A percentile compares a stretch with the other conserved stretches of the same genome.
phyloP scores from a whole-genome alignment of 2,329 filamentous ascomycete species.

The Aspergillus awamori region DNA sequence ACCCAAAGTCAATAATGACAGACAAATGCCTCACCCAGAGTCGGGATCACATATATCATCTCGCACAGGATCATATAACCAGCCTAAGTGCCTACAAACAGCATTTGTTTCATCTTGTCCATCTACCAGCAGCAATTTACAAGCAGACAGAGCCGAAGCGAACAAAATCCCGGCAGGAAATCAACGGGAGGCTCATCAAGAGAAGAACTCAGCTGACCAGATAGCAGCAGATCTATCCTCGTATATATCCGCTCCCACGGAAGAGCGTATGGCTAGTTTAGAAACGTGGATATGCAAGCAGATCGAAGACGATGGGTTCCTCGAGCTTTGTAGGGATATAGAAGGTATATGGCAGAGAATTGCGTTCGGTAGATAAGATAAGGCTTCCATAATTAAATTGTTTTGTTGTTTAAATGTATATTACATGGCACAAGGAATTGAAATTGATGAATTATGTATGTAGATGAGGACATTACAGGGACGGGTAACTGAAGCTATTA shows the following conservation, averaged over 20 bases:
- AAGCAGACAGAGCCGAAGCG: neutral
- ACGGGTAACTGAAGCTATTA: no score
- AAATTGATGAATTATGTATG: neutral
- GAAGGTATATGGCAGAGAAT: conserved; percentile 46
- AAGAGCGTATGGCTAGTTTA: conserved; percentile 37
- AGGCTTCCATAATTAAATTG: neutral
- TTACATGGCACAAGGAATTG: neutral
- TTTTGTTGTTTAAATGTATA: neutral
- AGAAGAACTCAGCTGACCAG: neutral
- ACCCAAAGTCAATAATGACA: neutral
- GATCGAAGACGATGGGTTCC: conserved; percentile 46
- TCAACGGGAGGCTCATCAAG: neutral
- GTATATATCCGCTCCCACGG: conserved; percentile 34
- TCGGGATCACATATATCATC: neutral
- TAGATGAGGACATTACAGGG: no score
- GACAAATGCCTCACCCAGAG: neutral
- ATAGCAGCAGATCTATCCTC: conserved; percentile 32
- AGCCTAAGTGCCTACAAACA: neutral
- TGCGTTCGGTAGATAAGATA: conserved; percentile 36
- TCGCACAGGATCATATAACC: neutral
- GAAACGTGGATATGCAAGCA: conserved; percentile 47
- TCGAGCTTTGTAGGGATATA: conserved; percentile 44
- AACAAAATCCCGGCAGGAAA: neutral
- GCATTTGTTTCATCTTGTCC: neutral
- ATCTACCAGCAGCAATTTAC: neutral